phyloP scores from a whole-genome alignment of 805 yeast genomes.

The Starmerella tilneyi region DNA sequence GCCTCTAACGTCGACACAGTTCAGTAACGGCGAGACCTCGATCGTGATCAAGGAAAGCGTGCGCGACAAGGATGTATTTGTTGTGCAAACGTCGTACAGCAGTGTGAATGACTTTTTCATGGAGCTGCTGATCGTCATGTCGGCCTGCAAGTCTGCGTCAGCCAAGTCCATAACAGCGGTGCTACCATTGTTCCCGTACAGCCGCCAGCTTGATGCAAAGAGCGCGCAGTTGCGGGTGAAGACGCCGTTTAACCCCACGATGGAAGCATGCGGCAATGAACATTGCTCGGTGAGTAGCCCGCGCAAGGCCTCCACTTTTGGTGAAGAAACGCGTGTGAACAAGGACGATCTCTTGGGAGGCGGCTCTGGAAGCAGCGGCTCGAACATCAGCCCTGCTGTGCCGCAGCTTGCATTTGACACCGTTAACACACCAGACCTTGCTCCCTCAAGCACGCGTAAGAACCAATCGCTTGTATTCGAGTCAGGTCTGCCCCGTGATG shows the following conservation, averaged over 20 bases:
- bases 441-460: neutral
- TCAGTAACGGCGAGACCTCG: conserved; percentile 84
- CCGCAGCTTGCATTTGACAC: conserved; percentile 2
- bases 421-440: neutral
- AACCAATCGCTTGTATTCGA: neutral
- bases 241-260: neutral
- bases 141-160: conserved; percentile 89
- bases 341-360: neutral
- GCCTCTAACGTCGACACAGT: conserved; percentile 39
- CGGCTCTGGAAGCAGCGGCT: neutral
- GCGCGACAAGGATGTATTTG: conserved; percentile 91
- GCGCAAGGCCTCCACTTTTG: conserved; percentile 22
- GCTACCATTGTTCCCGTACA: conserved; percentile 86
- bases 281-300: conserved; percentile 8
- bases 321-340: conserved; percentile 16
- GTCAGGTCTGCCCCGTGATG: neutral
- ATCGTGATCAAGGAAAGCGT: conserved; percentile 80
- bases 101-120: conserved; percentile 78
- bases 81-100: conserved; percentile 78
- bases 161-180: conserved; percentile 85
- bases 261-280: neutral
- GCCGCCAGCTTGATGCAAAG: conserved; percentile 80
- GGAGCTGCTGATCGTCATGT: conserved; percentile 69
- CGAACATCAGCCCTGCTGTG: neutral
- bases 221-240: conserved; percentile 4